Conservation (phyloP, 257 asterid species). For the Eucommia ulmoides region DNA sequence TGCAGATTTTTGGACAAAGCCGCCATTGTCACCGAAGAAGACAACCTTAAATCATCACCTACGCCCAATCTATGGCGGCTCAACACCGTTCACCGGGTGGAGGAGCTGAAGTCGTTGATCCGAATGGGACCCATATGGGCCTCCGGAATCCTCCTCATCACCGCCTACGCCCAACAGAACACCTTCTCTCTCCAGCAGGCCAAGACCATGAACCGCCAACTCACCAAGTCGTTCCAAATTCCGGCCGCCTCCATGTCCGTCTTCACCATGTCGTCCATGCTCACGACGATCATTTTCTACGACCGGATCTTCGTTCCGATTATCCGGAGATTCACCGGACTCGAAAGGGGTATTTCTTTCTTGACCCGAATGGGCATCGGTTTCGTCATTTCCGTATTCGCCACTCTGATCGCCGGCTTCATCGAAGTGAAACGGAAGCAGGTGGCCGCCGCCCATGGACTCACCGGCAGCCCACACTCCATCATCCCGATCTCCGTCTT, state of each 20-base stretch:
- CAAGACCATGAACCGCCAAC: constrained; percentile 70
- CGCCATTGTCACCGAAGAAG: constrained; percentile 42
- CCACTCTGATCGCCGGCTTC: constrained; percentile 64
- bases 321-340: constrained; percentile 47
- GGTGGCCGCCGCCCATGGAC: constrained; percentile 33
- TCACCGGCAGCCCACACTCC: constrained; percentile 23
- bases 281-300: constrained; percentile 43
- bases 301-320: constrained; percentile 62
- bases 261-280: constrained; percentile 58
- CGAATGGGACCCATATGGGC: constrained; percentile 98
- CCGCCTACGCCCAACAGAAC: constrained; percentile 70
- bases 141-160: constrained; percentile 66
- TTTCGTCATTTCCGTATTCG: constrained; percentile 35
- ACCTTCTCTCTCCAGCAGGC: constrained; percentile 79
- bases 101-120: constrained; percentile 67
- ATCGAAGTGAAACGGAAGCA: constrained; percentile 44
- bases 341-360: constrained; percentile 66
- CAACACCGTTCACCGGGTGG: constrained; percentile 77
- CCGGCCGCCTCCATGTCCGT: constrained; percentile 78
- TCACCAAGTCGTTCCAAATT: constrained; percentile 41
- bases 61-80: constrained; percentile 49
- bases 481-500: constrained; percentile 53
- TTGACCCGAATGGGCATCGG: constrained; percentile 72
- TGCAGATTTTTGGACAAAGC: constrained; percentile 75
- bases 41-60: constrained; percentile 25